These are phyloP conservation scores for Achaetomiella virescens DNA, from an alignment of 495 filamentous ascomycete species.

Conservation along the genomic window DNA sequence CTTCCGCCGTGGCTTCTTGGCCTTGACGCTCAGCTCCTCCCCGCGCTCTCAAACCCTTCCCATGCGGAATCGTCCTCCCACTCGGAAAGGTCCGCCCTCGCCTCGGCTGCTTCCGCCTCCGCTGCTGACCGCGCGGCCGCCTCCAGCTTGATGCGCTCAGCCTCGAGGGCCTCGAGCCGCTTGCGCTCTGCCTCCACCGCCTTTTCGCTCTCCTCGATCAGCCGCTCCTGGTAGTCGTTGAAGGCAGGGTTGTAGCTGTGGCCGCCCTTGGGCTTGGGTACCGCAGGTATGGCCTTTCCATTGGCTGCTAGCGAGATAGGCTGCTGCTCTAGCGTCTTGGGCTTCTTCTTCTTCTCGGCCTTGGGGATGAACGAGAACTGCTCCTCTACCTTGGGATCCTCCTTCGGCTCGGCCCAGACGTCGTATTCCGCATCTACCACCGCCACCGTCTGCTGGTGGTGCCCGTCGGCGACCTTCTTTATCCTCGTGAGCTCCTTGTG, in stretches of 20 bases:
- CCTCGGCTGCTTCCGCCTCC: conserved; percentile 58
- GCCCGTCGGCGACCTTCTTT: conserved; percentile 68
- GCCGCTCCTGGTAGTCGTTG: conserved; percentile 70
- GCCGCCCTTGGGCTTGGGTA: conserved; percentile 69
- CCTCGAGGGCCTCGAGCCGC: conserved; percentile 60
- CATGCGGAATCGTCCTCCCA: conserved; percentile 82
- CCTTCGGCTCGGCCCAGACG: conserved; percentile 60
- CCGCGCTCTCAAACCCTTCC: conserved; percentile 71
- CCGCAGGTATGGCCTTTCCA: conserved; percentile 71
- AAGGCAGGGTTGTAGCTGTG: conserved; percentile 89
- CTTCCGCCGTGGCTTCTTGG: conserved; percentile 74
- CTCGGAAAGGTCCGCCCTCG: conserved; percentile 60
- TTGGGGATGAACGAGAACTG: conserved; percentile 57
- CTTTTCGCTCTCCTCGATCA: conserved; percentile 66
- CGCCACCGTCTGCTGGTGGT: conserved; percentile 50
- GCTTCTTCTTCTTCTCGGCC: conserved; percentile 59
- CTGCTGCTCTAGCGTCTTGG: conserved; percentile 65
- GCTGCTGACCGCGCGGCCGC: conserved; percentile 49
- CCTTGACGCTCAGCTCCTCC: conserved; percentile 58
- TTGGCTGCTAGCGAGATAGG: conserved; percentile 74
- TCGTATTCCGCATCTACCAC: conserved; percentile 59
- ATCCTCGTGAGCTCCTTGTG: conserved; percentile 73
- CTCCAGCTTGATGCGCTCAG: conserved; percentile 49
- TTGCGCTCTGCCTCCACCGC: conserved; percentile 75
- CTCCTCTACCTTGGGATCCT: conserved; percentile 41